A percentile compares a stretch with the other conserved stretches of the same genome.
Evolutionary conservation across 768 basidiomycete genomes (phyloP).

Genomic region (Lactarius indigo): DNA sequence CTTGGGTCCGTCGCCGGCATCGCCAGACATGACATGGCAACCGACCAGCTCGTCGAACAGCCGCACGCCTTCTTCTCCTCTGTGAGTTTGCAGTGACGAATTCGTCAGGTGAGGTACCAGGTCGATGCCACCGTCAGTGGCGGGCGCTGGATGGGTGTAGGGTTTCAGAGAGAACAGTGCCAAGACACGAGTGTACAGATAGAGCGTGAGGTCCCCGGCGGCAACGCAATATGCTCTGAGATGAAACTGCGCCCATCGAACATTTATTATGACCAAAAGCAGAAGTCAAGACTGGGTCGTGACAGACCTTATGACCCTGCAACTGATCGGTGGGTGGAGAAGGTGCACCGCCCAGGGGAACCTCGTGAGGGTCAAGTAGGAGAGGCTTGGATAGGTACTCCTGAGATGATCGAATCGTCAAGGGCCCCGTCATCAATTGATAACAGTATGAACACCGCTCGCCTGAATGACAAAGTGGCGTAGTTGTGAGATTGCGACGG

Average conservation of each 20-base stretch:
- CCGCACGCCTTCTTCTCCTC: conserved; percentile 67
- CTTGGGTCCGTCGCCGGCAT: neutral
- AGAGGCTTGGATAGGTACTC: conserved; percentile 82
- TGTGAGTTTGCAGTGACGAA: conserved; percentile 74
- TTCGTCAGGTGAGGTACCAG: conserved; percentile 86
- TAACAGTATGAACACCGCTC: conserved; percentile 10
- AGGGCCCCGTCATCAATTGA: conserved; percentile 7
- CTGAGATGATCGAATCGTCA: conserved; percentile 39
- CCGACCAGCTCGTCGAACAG: conserved; percentile 79
- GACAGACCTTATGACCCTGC: conserved; percentile 58
- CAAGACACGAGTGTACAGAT: conserved; percentile 76
- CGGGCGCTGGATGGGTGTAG: conserved; percentile 48
- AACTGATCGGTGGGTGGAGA: conserved; percentile 29
- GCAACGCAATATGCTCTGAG: conserved; percentile 84
- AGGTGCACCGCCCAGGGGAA: conserved; percentile 31
- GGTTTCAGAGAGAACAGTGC: conserved; percentile 82
- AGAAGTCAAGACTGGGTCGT: neutral
- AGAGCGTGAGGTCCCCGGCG: conserved; percentile 72
- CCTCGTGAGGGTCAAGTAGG: conserved; percentile 65
- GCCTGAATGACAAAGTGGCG: conserved; percentile 97
- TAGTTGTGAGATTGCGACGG: conserved; percentile 79
- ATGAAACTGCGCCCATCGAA: conserved; percentile 65
- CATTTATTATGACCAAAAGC: too few species aligned
- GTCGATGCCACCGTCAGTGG: conserved; percentile 38
- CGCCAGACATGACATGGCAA: conserved; percentile 46